Conservation (phyloP, 2,329 filamentous ascomycete species). For the Aspergillus fumigatus region DNA sequence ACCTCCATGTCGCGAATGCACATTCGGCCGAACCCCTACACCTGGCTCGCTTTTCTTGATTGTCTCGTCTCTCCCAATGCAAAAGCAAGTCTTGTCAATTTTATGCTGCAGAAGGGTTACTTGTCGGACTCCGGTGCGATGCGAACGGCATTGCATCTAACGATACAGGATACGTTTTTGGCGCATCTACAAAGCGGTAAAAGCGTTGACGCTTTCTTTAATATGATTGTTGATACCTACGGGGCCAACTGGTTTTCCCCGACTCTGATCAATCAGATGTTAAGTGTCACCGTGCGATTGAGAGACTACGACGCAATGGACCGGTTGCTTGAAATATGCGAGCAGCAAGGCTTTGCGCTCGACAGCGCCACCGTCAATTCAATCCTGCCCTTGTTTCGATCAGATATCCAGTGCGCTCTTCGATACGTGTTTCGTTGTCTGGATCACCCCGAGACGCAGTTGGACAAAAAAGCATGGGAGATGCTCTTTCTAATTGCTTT, state of each 20-base stretch:
- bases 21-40: constrained; percentile 37
- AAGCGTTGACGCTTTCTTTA: constrained; percentile 34
- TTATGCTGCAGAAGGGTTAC: constrained; percentile 30
- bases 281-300: constrained; percentile 26
- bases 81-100: constrained; percentile 26
- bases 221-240: constrained; percentile 32
- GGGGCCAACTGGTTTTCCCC: constrained; percentile 36
- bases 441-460: constrained; percentile 11
- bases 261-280: constrained; percentile 34
- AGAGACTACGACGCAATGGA: constrained; percentile 24
- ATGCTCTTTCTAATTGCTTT: constrained; percentile 42
- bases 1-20: constrained; percentile 34
- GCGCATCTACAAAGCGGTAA: constrained; percentile 30
- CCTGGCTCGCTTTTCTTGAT: constrained; percentile 40
- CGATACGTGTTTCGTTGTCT: constrained; percentile 20
- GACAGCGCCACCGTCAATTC: constrained; percentile 26
- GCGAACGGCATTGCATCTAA: constrained; percentile 24
- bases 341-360: constrained; percentile 22
- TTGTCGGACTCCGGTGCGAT: constrained; percentile 21
- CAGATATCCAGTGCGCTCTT: constrained; percentile 21
- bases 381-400: constrained; percentile 23
- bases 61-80: constrained; percentile 22
- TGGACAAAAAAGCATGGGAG: constrained; percentile 27
- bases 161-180: constrained; percentile 30
- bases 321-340: constrained; percentile 29